Evolutionary conservation across 441 rosid species (phyloP).

Genomic region (Pelargonium exstipulatum): DNA sequence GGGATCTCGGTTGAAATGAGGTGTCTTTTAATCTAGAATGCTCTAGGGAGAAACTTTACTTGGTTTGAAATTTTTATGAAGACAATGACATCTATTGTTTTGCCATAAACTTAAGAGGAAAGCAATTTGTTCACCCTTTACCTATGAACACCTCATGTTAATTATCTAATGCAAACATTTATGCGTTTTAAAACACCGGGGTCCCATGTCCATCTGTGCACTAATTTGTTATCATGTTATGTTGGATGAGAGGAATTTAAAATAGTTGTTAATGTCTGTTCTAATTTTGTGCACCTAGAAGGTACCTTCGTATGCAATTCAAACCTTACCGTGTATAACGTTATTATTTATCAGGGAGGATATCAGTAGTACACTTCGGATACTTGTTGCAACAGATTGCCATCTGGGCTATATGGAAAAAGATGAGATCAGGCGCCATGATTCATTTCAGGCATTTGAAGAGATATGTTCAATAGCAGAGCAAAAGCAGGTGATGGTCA

Average conservation of each 20-base stretch:
- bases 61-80: not conserved
- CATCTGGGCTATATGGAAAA: slow-evolving; percentile 98
- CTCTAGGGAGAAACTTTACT: not conserved
- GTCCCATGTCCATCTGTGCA: no score
- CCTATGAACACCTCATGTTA: no score
- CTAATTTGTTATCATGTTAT: not conserved
- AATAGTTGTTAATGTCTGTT: not conserved
- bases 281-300: not conserved
- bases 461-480: slow-evolving; percentile 89
- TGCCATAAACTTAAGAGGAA: not conserved
- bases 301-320: not conserved
- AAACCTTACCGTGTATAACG: not conserved
- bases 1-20: not conserved
- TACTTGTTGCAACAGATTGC: slow-evolving; percentile 92
- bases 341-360: slow-evolving; percentile 50
- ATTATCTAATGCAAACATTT: no score
- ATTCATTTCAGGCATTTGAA: slow-evolving; percentile 90
- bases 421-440: slow-evolving; percentile 86
- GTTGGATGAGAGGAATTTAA: not conserved
- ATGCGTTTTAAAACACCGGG: no score
- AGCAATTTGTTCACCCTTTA: no score
- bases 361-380: slow-evolving; percentile 47
- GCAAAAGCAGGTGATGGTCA: slow-evolving; percentile 47
- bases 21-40: not conserved
- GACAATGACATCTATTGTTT: not conserved